Percentiles rank a stretch among this genome's conserved stretches.
These are phyloP conservation scores for Alloascoidea africana DNA, from an alignment of 805 yeast species.

Conservation along the genomic window DNA sequence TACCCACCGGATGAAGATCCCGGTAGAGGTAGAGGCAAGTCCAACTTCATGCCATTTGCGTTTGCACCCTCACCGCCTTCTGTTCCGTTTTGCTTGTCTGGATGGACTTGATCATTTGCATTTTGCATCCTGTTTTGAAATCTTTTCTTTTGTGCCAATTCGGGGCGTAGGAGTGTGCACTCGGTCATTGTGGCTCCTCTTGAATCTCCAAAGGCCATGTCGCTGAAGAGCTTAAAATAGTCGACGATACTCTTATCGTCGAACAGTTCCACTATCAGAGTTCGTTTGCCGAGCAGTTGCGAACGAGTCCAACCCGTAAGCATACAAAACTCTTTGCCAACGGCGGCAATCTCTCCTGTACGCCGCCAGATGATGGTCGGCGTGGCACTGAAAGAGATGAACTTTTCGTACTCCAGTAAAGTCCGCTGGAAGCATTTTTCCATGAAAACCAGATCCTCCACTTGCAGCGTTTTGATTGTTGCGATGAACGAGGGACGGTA, in stretches of 20 bases:
- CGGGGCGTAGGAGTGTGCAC: conserved; percentile 60
- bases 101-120: conserved; percentile 9
- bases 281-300: conserved; percentile 30
- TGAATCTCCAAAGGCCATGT: conserved; percentile 83
- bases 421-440: conserved; percentile 95
- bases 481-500: conserved; percentile 91
- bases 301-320: conserved; percentile 82
- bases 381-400: conserved; percentile 74
- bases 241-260: conserved; percentile 80
- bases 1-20: not conserved
- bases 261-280: conserved; percentile 45
- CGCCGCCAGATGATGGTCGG: conserved; percentile 94
- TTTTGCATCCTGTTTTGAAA: not conserved
- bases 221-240: conserved; percentile 73
- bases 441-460: conserved; percentile 85
- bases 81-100: conserved; percentile 17
- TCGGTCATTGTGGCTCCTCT: conserved; percentile 80
- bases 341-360: conserved; percentile 89
- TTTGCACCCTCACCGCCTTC: not conserved
- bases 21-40: not conserved
- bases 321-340: conserved; percentile 85
- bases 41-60: conserved; percentile 14
- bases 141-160: conserved; percentile 12
- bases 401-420: conserved; percentile 72
- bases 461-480: conserved; percentile 74